These are phyloP conservation scores for Schizothecium vesticola DNA, from an alignment of 495 filamentous ascomycete species.

Conservation along the genomic window DNA sequence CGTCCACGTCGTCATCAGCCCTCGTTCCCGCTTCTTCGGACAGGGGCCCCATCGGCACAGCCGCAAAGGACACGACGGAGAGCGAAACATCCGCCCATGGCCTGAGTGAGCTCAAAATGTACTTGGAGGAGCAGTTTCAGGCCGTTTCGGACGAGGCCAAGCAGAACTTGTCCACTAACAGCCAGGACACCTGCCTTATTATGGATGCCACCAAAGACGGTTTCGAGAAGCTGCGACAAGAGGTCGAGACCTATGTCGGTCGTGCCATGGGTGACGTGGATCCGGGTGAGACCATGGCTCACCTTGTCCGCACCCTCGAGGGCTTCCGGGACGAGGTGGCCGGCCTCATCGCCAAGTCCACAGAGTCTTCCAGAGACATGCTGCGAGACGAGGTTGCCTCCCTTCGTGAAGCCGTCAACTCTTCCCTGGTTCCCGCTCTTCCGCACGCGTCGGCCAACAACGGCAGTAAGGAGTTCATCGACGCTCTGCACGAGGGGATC, in stretches of 20 bases:
- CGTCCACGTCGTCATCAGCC: background rate
- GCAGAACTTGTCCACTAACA: slow-evolving; percentile 66
- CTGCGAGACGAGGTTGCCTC: slow-evolving; percentile 74
- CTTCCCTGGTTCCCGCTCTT: slow-evolving; percentile 56
- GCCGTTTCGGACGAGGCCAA: slow-evolving; percentile 59
- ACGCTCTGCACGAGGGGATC: slow-evolving; percentile 64
- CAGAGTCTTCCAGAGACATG: slow-evolving; percentile 51
- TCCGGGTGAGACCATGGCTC: slow-evolving; percentile 74
- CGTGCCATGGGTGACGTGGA: slow-evolving; percentile 58
- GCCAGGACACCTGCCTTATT: slow-evolving; percentile 72
- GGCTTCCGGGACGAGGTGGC: slow-evolving; percentile 68
- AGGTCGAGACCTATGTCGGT: slow-evolving; percentile 77
- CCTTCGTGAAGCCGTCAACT: slow-evolving; percentile 68
- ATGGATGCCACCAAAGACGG: slow-evolving; percentile 82
- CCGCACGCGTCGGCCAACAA: slow-evolving; percentile 24
- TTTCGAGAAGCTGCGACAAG: slow-evolving; percentile 68
- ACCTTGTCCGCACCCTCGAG: slow-evolving; percentile 66
- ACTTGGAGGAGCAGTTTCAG: slow-evolving; percentile 62
- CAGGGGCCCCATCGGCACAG: slow-evolving; percentile 3
- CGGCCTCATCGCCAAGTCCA: slow-evolving; percentile 37
- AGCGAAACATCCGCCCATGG: slow-evolving; percentile 44
- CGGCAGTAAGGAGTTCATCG: slow-evolving; percentile 55
- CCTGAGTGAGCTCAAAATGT: slow-evolving; percentile 67
- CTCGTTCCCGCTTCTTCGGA: slow-evolving; percentile 20
- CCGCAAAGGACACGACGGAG: background rate